A percentile compares a stretch with the other conserved stretches of the same genome.
These are phyloP conservation scores for Achlya hypogyna DNA, from an alignment of 352 stramenopile species.

Conservation along the genomic window DNA sequence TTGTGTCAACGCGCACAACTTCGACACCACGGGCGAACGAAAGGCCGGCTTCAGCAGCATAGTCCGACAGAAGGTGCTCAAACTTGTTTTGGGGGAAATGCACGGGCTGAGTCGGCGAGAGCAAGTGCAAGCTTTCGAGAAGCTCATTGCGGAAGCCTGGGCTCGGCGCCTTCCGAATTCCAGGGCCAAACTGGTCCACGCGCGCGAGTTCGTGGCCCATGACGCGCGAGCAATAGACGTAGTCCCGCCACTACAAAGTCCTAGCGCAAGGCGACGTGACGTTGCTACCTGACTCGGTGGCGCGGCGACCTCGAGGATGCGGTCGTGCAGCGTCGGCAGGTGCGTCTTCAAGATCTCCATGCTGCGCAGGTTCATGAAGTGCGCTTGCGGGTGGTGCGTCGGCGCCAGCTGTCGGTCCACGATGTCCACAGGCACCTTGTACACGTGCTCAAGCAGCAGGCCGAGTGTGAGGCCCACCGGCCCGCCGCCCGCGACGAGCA, in stretches of 20 bases:
- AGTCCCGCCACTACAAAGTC: constrained; percentile 77
- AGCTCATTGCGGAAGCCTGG: constrained; percentile 18
- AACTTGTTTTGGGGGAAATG: constrained; percentile 83
- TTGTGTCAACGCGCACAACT: constrained; percentile 24
- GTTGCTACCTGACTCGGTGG: constrained; percentile 52
- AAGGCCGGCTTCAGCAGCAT: constrained; percentile 36
- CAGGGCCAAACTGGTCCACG: constrained; percentile 68
- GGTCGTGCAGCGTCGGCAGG: constrained; percentile 69
- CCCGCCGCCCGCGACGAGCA: constrained; percentile 67
- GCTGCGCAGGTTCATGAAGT: constrained; percentile 92
- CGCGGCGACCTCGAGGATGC: constrained; percentile 45
- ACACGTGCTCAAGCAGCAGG: constrained; percentile 64
- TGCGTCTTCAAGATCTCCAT: constrained; percentile 87
- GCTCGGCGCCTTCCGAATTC: constrained; percentile 22
- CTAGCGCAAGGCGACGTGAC: too few species aligned
- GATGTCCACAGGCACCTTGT: constrained; percentile 54
- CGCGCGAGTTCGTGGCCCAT: constrained; percentile 58
- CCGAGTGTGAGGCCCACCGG: constrained; percentile 58
- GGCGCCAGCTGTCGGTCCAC: constrained; percentile 64
- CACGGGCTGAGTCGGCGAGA: constrained; percentile 75
- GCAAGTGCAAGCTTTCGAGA: background rate
- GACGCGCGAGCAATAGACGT: constrained; percentile 73
- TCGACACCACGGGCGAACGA: constrained; percentile 53
- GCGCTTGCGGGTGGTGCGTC: constrained; percentile 87
- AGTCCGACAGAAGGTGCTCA: constrained; percentile 50